phyloP scores from a whole-genome alignment of 2,329 filamentous ascomycete genomes.

The Macrophomina tecta region DNA sequence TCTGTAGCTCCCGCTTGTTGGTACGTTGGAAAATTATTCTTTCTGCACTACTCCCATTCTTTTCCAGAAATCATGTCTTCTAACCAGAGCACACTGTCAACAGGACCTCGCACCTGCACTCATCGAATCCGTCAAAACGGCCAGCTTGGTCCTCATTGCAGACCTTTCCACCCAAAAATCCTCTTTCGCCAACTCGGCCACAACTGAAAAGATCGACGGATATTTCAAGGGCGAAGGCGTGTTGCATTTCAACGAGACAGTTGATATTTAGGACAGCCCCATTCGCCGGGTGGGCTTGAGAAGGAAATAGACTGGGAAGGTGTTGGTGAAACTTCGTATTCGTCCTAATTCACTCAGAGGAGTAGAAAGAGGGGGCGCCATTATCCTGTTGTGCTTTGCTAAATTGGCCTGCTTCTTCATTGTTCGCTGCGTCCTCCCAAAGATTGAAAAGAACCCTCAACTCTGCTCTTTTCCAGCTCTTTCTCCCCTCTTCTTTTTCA shows the following conservation, averaged over 20 bases:
- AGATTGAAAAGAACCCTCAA: neutral
- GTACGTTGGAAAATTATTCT: constrained; percentile 59
- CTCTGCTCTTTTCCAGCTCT: neutral
- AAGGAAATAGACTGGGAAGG: neutral
- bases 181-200: constrained; percentile 60
- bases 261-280: constrained; percentile 52
- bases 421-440: neutral
- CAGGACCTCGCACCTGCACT: constrained; percentile 93
- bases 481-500: neutral
- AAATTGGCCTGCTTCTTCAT: neutral
- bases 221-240: constrained; percentile 85
- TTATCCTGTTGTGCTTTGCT: neutral
- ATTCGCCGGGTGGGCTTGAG: neutral
- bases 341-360: neutral
- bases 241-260: constrained; percentile 89
- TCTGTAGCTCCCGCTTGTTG: constrained; percentile 85
- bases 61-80: neutral
- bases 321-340: neutral
- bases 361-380: neutral
- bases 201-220: constrained; percentile 86
- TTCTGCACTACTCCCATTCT: neutral
- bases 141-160: constrained; percentile 88
- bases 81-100: constrained; percentile 11
- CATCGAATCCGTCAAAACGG: constrained; percentile 90
- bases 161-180: constrained; percentile 72